Conservation (phyloP, 1,139 yeast genomes). For the Pichia sp. region DNA sequence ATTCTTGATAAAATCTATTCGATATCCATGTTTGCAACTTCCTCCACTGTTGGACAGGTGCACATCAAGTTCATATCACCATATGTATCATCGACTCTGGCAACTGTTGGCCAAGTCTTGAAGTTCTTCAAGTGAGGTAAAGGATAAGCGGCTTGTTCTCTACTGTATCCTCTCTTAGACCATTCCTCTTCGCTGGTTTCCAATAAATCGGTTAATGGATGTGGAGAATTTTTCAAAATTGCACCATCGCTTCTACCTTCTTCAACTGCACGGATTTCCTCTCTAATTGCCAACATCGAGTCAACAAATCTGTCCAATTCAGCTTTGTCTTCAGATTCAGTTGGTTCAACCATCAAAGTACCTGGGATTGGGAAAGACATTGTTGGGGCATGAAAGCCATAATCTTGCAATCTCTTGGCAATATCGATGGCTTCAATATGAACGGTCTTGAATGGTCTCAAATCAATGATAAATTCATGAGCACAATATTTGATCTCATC, state of each 20-base stretch:
- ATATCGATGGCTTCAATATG: constrained; percentile 95
- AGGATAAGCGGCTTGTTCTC: constrained; percentile 94
- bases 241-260: constrained; percentile 59
- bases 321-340: constrained; percentile 84
- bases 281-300: constrained; percentile 75
- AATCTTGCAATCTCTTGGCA: constrained; percentile 95
- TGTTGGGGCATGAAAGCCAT: constrained; percentile 98
- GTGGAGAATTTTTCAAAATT: constrained; percentile 88
- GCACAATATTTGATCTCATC: constrained; percentile 71
- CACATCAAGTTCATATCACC: constrained; percentile 93
- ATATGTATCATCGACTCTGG: constrained; percentile 88
- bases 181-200: constrained; percentile 59
- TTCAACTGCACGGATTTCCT: constrained; percentile 73
- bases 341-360: constrained; percentile 96
- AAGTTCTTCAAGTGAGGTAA: constrained; percentile 62
- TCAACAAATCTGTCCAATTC: constrained; percentile 91
- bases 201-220: constrained; percentile 75
- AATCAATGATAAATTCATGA: constrained; percentile 91
- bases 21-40: constrained; percentile 39
- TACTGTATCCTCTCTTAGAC: constrained; percentile 75
- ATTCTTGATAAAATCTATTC: not conserved
- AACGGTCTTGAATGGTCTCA: constrained; percentile 73
- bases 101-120: constrained; percentile 94
- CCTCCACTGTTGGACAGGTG: constrained; percentile 85
- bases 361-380: constrained; percentile 99